A percentile compares a stretch with the other conserved stretches of the same genome.
phyloP scores from a whole-genome alignment of 225 moss, liverwort and hornwort species.

The Polytrichum commune region DNA sequence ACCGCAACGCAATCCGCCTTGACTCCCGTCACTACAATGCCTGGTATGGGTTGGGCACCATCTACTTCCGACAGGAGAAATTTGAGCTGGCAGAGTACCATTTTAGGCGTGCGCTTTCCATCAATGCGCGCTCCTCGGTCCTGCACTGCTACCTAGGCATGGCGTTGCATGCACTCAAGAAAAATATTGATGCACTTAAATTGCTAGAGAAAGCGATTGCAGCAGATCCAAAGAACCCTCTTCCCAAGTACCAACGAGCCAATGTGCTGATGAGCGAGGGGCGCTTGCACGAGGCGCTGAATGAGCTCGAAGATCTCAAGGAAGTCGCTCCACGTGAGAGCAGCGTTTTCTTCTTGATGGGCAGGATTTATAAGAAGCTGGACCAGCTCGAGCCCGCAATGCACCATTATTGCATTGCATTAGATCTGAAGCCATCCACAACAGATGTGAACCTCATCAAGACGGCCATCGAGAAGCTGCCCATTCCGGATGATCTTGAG shows the following conservation, averaged over 20 bases:
- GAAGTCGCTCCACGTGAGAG: conserved; percentile 95
- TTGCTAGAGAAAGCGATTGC: conserved; percentile 55
- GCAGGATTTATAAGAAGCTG: conserved; percentile 83
- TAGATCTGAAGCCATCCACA: conserved; percentile 95
- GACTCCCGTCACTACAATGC: conserved; percentile 70
- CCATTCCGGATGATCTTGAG: conserved; percentile 93
- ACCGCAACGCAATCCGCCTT: conserved; percentile 79
- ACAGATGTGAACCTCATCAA: conserved; percentile 97
- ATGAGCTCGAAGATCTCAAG: conserved; percentile 88
- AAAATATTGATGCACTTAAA: conserved; percentile 73
- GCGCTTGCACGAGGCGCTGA: conserved; percentile 33
- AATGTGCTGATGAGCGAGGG: conserved; percentile 98
- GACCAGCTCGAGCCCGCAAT: conserved; percentile 90
- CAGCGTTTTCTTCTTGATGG: conserved; percentile 86
- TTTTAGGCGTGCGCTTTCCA: conserved; percentile 79
- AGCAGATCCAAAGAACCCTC: conserved; percentile 89
- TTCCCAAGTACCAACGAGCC: conserved; percentile 95
- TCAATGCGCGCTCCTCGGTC: conserved; percentile 92
- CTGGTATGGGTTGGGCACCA: conserved; percentile 98
- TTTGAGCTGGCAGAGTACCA: conserved; percentile 97
- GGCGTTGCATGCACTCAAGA: conserved; percentile 95
- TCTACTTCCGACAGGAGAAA: conserved; percentile 99
- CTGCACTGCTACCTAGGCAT: conserved; percentile 96
- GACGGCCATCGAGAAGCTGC: conserved; percentile 97
- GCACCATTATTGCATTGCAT: conserved; percentile 91